Evolutionary conservation across 176 grass and related monocot species (phyloP), one percentile per base, ranked within the genome.

Genomic region (Melocanna baccifera): DNA sequence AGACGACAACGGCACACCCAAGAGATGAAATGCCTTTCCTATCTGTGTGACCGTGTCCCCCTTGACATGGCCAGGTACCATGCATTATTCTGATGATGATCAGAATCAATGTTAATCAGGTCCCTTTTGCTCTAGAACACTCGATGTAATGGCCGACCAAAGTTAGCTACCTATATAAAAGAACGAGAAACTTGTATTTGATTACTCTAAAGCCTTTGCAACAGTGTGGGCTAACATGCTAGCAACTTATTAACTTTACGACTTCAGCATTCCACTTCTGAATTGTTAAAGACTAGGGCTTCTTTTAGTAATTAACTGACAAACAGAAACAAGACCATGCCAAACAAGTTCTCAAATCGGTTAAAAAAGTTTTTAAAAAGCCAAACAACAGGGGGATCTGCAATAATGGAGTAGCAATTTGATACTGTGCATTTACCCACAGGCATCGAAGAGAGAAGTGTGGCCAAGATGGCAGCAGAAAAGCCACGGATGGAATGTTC

Each of bases 91-190:
- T 8, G 57, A 23, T 6, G 7, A 37, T 28, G 52, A 45, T 23
- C 7, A 42, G 5, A 25, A n/a, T 79, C 18, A 69, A n/a, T 9
- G n/a, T 59, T 30, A 73, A 77, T 29, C 47, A 30, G 4, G 14
- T 9, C 67, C 7, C n/a, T 73, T 73, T 69, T 42, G 30, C 12
- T 84, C 81, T 61, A 85, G 48, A 69, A 68, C 41, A 28, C 29
- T 40, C 29, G 25, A 28, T 15, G 64, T 36, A 86, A 86, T 89
- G 83, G 88, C 88, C 88, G 83, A 86, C 88, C 20, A 69, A 69
- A 36, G 68, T 62, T 62, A 15, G 52, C 51, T 23, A 73, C 64
- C 53, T 62, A 37, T 52, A 52, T 3, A 42, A 61, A 62, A 28
- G 1, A 23, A 43, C 6, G 55, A 76, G 39, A 62, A 47, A 13